Base-by-base conservation (phyloP, 2,329 filamentous ascomycete species). In the Pseudogymnoascus sp. region DNA sequence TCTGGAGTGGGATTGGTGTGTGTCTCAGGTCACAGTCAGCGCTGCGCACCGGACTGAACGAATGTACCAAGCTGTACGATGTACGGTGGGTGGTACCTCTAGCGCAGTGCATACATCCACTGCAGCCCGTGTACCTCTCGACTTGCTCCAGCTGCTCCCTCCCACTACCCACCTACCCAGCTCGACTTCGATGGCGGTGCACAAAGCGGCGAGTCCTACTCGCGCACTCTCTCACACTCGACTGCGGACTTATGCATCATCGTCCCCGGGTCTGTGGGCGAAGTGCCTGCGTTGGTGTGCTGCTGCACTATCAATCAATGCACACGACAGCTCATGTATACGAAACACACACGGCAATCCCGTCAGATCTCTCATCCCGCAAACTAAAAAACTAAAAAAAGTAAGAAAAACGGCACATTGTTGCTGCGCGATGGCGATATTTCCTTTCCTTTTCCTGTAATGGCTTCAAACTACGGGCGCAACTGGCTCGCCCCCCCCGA, bases 321-420 rank as follows among this genome's bases (percentile, higher is more conserved):
- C 46, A 56, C 46, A 56, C 46, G 25, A 56, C 46, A 56, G 46
- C 46, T 56, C 46, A 56, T 56, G 50, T 56, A 56, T 56, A 56
- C 50, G 50, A 56, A 56, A 56, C 50, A 56, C 50, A 56, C 5
- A 34, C 50, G 50, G 28, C 50, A 56, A 56, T 56, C 11, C 50
- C 50, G 28, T 56, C 50, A 18, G 23, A 53, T 16, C 28, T 50
- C 23, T n/a, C 28, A 31, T 50, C 44, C 44, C 28, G 23, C 44
- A 50, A 16, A 46, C 44, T 8, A 25, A 46, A 12, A 23, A 11
- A n/a, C 5, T 10, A 25, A 31, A 28, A 46, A 56, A 56, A 7
- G 12, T 18, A 31, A 31, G 8, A 31, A 7, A 34, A 4, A 34
- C 31, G 31, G 31, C 31, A 34, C 10, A 18, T 10, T 18, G n/a